Evolutionary conservation across 2,329 filamentous ascomycete genomes (phyloP), one percentile per base, ranked within the genome.

Genomic region (Aspergillus proliferans): DNA sequence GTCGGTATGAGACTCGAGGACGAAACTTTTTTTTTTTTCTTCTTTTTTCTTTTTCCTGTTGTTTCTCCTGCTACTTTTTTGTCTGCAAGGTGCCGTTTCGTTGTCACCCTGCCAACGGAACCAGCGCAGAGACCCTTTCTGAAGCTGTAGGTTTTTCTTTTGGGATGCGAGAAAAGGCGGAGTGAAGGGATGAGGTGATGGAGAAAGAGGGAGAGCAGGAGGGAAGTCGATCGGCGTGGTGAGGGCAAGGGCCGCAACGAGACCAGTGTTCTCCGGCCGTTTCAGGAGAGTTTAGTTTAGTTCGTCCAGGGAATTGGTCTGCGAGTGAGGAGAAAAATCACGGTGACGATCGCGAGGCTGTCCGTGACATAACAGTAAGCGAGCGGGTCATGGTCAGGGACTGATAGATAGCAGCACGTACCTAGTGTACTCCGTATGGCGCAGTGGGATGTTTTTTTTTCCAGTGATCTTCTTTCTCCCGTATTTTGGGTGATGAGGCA

Each of bases 271-370:
- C 14, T n/a, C 40, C 40, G 42, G 26, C 12, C 14, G 26, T 45
- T 45, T 34, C 43, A 45, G 46, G 47, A 49, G 51, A 48, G 42
- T 30, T 30, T 30, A 30, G 26, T 30, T 30, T 12, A 28, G 9
- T 28, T 28, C 26, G 26, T 12, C 12, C 26, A 30, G 26, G 10
- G 4, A 30, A 30, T 30, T 21, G 19, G 38, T 12, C 18, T 15
- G 18, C 15, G 18, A 21, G 38, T n/a, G 15, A 36, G 34, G 34
- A 41, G 41, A 47, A 33, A 47, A 52, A 48, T 45, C 43, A 49
- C 42, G 46, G 50, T 51, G 50, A 51, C 51, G 48, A 51, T 51
- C 53, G 52, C 48, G 48, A 47, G 44, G 47, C 49, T 53, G 51
- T 49, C 49, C 15, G 26, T 38, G 34, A 38, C 34, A 38, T 38